Base-by-base conservation (phyloP, 441 rosid species). In the Sinapis alba region DNA sequence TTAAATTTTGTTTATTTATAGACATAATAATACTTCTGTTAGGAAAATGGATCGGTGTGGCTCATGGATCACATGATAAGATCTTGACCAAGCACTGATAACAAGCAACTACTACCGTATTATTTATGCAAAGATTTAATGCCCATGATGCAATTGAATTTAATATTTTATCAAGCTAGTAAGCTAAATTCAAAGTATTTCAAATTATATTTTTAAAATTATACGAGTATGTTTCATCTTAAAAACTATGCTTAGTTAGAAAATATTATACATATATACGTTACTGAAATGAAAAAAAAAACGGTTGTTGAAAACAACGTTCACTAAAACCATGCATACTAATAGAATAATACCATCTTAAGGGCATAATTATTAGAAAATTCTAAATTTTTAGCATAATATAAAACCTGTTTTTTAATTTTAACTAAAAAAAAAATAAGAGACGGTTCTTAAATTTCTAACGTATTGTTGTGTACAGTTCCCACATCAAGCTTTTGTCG, bases 61-160 rank as follows among this genome's bases (percentile, higher is more conserved):
- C 21, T 26, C 71, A 27, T 50, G 32, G 61, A 28, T 71, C 75
- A 60, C 45, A 59, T 45, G 67, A 70, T 62, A 28, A 62, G 75
- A 71, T 71, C 75, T 71, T 71, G 68, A 71, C 61, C 75, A 71
- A 47, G 32, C 56, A 59, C 67, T 27, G 8, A 59, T 43, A 27
- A 60, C 58, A 70, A 68, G 50, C 30, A 41, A 59, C 59, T 12
- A 54, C 72, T n/a, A 68, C 62, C 72, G 18, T 10, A 36, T 71
- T 70, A 43, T 43, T 60, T 13, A 43, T 60, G 74, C 26, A 43
- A 50, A 43, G 23, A 61, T 60, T 45, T 28, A 28, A 43, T 70
- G 19, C 19, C 28, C 45, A 70, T 59, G 58, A 26, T 59, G 18
- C 65, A 18, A 7, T 58, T 18, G 15, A 15, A 58, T 58, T 32